Evolutionary conservation across 2,329 filamentous ascomycete species (phyloP).

Genomic region (Neofusicoccum laricinum): DNA sequence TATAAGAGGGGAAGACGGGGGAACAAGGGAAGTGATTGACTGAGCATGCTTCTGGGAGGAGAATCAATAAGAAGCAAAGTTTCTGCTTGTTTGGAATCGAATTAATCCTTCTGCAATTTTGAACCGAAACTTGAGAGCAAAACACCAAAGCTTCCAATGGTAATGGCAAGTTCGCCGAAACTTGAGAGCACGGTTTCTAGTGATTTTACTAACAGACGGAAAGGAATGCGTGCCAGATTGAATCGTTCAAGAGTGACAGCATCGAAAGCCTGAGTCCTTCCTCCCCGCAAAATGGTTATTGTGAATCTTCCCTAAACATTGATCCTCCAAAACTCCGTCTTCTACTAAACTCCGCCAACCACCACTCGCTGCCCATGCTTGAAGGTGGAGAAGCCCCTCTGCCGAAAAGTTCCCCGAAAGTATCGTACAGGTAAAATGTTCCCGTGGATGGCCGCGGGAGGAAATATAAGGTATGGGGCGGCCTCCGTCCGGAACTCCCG

Average conservation of each 20-base stretch:
- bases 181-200: background rate
- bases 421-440: slow-evolving; percentile 8
- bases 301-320: background rate
- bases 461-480: background rate
- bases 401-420: background rate
- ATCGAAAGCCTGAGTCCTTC: background rate
- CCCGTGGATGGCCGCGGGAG: background rate
- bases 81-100: too few relatives aligned
- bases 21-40: too few relatives aligned
- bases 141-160: too few relatives aligned
- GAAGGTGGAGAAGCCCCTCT: background rate
- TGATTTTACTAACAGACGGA: background rate
- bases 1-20: too few relatives aligned
- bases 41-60: too few relatives aligned
- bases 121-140: too few relatives aligned
- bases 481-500: background rate
- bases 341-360: slow-evolving; percentile 7
- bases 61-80: too few relatives aligned
- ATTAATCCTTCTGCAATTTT: too few relatives aligned
- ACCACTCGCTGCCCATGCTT: slow-evolving; percentile 8
- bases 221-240: background rate
- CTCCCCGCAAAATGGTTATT: background rate
- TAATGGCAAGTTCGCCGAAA: background rate
- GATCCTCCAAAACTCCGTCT: slow-evolving; percentile 4
- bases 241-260: background rate